Conservation (phyloP, 331 rosid genomes). For the Cydonia oblonga region DNA sequence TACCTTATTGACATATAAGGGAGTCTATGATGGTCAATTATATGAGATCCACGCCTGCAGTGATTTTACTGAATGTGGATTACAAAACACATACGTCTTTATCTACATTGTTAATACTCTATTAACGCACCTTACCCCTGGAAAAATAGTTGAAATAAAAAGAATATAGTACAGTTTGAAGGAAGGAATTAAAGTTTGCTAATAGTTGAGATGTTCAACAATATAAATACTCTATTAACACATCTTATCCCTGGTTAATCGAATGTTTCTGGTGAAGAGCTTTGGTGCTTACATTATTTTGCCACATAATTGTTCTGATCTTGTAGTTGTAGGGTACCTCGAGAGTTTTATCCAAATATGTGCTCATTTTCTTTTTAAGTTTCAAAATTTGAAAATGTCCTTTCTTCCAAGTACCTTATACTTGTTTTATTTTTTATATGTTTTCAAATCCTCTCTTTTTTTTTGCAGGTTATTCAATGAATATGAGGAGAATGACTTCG, state of each 20-base stretch:
- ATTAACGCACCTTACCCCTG: background rate
- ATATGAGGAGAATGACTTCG: slow-evolving; percentile 72
- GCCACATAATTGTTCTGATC: background rate
- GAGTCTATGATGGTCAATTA: background rate
- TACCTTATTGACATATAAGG: too few relatives aligned
- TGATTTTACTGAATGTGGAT: background rate
- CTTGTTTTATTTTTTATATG: background rate
- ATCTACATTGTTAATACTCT: background rate
- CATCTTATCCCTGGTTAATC: background rate
- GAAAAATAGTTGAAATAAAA: background rate
- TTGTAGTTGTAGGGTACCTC: background rate
- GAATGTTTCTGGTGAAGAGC: background rate
- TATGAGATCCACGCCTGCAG: background rate
- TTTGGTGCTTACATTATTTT: background rate
- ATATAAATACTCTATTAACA: too few relatives aligned
- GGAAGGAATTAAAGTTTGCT: background rate
- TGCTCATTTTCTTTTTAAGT: background rate
- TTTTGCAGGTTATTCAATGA: slow-evolving; percentile 61
- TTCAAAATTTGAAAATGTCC: background rate
- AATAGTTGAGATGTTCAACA: too few relatives aligned
- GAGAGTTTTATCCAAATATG: background rate
- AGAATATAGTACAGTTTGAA: background rate
- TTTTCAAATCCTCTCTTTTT: background rate
- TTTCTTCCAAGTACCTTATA: background rate
- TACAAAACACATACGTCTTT: background rate